Evolutionary conservation across 495 filamentous ascomycete species (phyloP), one percentile per base, ranked within the genome.

Genomic region (Xylaria cubensis): DNA sequence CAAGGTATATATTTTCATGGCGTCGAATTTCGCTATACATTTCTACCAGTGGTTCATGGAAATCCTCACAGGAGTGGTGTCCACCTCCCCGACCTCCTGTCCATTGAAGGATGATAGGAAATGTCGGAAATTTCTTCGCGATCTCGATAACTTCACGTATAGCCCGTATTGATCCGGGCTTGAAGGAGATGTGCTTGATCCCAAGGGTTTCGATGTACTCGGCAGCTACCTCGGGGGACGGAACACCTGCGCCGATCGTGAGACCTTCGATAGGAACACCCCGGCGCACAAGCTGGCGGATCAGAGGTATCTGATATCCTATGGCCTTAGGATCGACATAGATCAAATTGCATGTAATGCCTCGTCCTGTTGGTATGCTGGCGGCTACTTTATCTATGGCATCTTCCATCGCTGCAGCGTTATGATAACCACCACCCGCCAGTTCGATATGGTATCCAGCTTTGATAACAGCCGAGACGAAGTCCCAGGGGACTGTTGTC

Each of bases 371-470:
- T 51, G 91, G 91, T 72, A 93, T 92, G 61, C 83, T 84, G 73
- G 89, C 89, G 74, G 93, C 92, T 73, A 95, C 92, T 84, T 94
- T 94, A 55, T 83, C 84, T 72, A 95, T 82, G 42, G 93, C 93
- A 67, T 88, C 90, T 5, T 91, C 92, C 89, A 95, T 92, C 17
- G 84, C 88, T 75, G 87, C 90, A 53, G 90, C 91, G 74, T 91
- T 92, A 80, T 92, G 94, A 79, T 95, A 95, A 64, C 93, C 93
- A 77, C 93, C 93, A 76, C 93, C 83, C 70, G 87, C 93, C 59
- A 97, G 86, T 83, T 97, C 94, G 74, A 96, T 92, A 75, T 96
- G 92, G 78, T 97, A 97, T 21, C 95, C 95, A 70, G 94, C 94
- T 71, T 94, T 95, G 92, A 97, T 97, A 0, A 92, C 95, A 2